Evolutionary conservation across 2,329 filamentous ascomycete genomes (phyloP), one percentile per base, ranked within the genome.

Genomic region (Hirsutella minnesotensis): DNA sequence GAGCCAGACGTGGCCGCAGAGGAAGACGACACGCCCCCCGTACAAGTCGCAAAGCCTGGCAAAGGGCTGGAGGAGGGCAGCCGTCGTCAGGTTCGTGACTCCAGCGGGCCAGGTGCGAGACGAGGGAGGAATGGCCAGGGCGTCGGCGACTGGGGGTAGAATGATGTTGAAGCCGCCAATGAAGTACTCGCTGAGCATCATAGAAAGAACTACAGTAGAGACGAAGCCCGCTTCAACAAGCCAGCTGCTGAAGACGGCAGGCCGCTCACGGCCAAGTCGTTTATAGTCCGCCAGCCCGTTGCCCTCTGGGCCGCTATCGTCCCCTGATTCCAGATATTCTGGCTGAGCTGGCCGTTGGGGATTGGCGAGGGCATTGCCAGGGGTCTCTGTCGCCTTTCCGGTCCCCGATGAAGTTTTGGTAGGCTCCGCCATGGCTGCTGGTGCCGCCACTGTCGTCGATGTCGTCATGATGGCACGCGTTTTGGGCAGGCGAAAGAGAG

Each of bases 121-220:
- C 35, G 55, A 70, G 54, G 60, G 69, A 0, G 83, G 75, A 34
- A 92, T 87, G 33, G 76, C 43, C 4, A 92, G 69, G 1, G 76
- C 70, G 10, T 60, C 55, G 10, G 77, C 67, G 3, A 92, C 59
- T 0, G 75, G 76, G 1, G 86, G 85, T 0, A 89, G 61, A 21
- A 90, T 74, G 49, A 84, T 81, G 46, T 73, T 75, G 58, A 89
- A 92, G 27, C 86, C 86, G 38, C 80, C 83, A 40, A 90, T 74
- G 55, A 82, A 83, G 60, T 81, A 89, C 63, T 89, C 84, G 51
- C 73, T 68, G 52, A 82, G 68, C 47, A 81, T 72, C 63, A 81
- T 79, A 38, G 77, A 80, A 47, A 75, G 70, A 12, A 80, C 61
- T 18, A 83, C 66, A 0, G 75, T 75, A 50, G 76, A 73, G 53